A percentile compares a stretch with the other conserved stretches of the same genome.
Evolutionary conservation across 1,284 basidiomycete species (phyloP).

Genomic region (Pseudozyma sp.): DNA sequence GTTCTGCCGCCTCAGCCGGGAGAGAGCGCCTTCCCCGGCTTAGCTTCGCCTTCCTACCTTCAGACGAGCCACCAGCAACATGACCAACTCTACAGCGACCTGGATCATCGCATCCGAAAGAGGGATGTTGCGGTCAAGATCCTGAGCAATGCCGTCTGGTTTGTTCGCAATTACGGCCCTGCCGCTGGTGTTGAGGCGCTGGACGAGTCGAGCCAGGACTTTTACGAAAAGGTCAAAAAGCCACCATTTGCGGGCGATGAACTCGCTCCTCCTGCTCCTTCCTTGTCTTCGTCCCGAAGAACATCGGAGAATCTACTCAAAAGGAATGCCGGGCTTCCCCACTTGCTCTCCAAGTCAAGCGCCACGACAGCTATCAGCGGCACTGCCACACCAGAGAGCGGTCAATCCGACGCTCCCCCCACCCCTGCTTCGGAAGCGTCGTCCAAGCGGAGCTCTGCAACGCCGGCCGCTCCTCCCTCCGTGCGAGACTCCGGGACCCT

Average conservation of each 20-base stretch:
- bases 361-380: conserved; percentile 52
- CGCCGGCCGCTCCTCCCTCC: conserved; percentile 1
- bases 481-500: conserved; percentile 1
- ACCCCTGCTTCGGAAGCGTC: conserved; percentile 11
- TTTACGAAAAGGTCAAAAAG: background rate
- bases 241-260: background rate
- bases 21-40: conserved; percentile 9
- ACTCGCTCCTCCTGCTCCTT: conserved; percentile 21
- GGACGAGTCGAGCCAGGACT: background rate
- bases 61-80: conserved; percentile 20
- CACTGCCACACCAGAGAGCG: conserved; percentile 41
- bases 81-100: conserved; percentile 19
- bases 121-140: conserved; percentile 61
- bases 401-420: conserved; percentile 18
- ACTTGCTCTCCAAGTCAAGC: conserved; percentile 38
- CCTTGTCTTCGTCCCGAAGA: conserved; percentile 23
- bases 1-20: conserved; percentile 15
- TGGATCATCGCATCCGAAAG: conserved; percentile 52
- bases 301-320: conserved; percentile 45
- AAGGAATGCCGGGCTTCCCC: conserved; percentile 34
- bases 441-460: conserved; percentile 1
- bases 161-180: conserved; percentile 54
- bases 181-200: conserved; percentile 34
- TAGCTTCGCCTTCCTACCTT: conserved; percentile 5
- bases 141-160: conserved; percentile 61